These are phyloP conservation scores for Euphorbia pulcherrima DNA, from an alignment of 345 rosid genomes.

Conservation along the genomic window DNA sequence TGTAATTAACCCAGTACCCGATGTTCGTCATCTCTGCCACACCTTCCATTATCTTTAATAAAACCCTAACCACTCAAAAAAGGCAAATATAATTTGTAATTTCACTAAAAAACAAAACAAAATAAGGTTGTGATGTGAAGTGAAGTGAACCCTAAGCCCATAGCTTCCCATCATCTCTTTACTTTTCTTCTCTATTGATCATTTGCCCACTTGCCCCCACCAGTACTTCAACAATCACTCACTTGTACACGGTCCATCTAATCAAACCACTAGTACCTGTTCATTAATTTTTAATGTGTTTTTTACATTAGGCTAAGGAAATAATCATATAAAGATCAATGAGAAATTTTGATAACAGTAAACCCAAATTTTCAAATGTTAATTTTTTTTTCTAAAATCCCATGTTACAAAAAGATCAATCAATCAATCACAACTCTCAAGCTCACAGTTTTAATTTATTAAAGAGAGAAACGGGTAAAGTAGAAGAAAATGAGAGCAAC, in stretches of 20 bases:
- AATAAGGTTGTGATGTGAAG: not conserved
- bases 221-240: constrained; percentile 29
- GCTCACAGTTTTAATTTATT: not conserved
- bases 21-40: constrained; percentile 36
- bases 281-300: too few relatives aligned
- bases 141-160: constrained; percentile 18
- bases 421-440: too few relatives aligned
- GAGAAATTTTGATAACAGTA: too few relatives aligned
- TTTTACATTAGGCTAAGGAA: too few relatives aligned
- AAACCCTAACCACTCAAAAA: constrained; percentile 30
- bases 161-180: constrained; percentile 7
- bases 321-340: too few relatives aligned
- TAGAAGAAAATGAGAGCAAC: constrained; percentile 5
- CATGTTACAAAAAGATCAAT: too few relatives aligned
- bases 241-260: not conserved
- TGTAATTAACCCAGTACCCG: constrained; percentile 48
- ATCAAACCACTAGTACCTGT: too few relatives aligned
- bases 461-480: constrained; percentile 10
- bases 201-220: constrained; percentile 34
- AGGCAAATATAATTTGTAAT: not conserved
- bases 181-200: constrained; percentile 23
- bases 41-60: constrained; percentile 20
- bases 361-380: not conserved
- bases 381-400: not conserved
- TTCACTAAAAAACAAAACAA: constrained; percentile 17